Evolutionary conservation across 139 green algal species (phyloP), one percentile per base, ranked within the genome.

Genomic region (Ulvella scutata): DNA sequence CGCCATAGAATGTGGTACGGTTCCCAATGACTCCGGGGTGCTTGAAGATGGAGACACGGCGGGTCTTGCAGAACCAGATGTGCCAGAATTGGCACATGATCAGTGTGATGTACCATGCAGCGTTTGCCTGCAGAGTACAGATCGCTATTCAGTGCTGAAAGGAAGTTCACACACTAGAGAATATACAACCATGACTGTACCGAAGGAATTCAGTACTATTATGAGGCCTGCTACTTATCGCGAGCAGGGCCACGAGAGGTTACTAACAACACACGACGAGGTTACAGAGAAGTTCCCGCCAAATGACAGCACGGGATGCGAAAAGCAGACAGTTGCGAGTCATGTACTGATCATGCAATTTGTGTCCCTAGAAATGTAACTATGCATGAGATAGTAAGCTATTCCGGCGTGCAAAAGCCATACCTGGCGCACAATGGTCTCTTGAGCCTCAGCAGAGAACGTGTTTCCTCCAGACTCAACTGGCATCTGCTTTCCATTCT

Each of bases 61-160:
- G 76, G 2, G 79, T 81, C 51, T 67, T 67, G 51, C 51, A 67
- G 51, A 80, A 13, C 72, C 61, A 81, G 79, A 83, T 83, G 73
- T 83, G 79, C 79, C 38, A 61, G 72, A 85, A 85, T 75, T 85
- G 80, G 23, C 60, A 82, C 40, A 73, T 76, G 72, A 85, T 62
- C 6, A 85, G 60, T 3, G 74, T 78, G 43, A 81, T 62, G 37
- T 81, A 84, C 80, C 76, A 81, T 4, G 73, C 74, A 9, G 35
- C 35, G 44, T 84, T 77, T 39, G 80, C 76, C 77, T 77, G n/a
- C 9, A 43, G 75, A 37, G 10, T 36, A 38, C 62, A 38, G 62
- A 38, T 17, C 62, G 26, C 4, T 6, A 6, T 43, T 17, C 6
- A 36, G 34, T 20, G 34, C 62, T 31, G 7, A 62, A 10, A n/a